Evolutionary conservation across 345 rosid species (phyloP).

Genomic region (Arabidopsis suecica): DNA sequence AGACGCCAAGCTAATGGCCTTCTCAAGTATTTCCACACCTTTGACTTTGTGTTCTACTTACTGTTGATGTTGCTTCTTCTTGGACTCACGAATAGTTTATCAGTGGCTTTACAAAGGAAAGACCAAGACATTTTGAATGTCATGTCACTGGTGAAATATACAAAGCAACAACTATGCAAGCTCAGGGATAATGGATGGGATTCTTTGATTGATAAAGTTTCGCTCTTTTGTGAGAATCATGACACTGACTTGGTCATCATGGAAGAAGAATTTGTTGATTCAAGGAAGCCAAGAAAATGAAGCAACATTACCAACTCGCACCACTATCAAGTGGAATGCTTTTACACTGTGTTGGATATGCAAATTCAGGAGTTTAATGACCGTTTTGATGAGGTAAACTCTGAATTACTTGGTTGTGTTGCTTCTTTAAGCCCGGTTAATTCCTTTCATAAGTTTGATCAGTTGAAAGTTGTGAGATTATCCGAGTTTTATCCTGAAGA

Average conservation of each 20-base stretch:
- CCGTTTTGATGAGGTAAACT: too few relatives aligned
- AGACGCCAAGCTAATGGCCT: not conserved
- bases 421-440: not conserved
- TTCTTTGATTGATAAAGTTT: not conserved
- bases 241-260: not conserved
- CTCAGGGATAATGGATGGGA: constrained; percentile 20
- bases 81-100: constrained; percentile 15
- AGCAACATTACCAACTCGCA: not conserved
- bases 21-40: not conserved
- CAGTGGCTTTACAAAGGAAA: not conserved
- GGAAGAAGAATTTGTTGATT: not conserved
- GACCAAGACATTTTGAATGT: constrained; percentile 21
- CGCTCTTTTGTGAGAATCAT: not conserved
- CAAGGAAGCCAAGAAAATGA: not conserved
- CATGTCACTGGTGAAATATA: not conserved
- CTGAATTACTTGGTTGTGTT: not conserved
- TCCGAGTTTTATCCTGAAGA: not conserved
- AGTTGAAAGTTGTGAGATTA: not conserved
- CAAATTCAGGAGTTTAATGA: too few relatives aligned
- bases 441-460: not conserved
- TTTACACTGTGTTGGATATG: too few relatives aligned
- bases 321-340: too few relatives aligned
- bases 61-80: constrained; percentile 18
- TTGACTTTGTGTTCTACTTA: constrained; percentile 19
- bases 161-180: not conserved